A percentile compares a stretch with the other conserved stretches of the same genome.
phyloP scores from a whole-genome alignment of 75 land plant species.

The Pinus taeda region DNA sequence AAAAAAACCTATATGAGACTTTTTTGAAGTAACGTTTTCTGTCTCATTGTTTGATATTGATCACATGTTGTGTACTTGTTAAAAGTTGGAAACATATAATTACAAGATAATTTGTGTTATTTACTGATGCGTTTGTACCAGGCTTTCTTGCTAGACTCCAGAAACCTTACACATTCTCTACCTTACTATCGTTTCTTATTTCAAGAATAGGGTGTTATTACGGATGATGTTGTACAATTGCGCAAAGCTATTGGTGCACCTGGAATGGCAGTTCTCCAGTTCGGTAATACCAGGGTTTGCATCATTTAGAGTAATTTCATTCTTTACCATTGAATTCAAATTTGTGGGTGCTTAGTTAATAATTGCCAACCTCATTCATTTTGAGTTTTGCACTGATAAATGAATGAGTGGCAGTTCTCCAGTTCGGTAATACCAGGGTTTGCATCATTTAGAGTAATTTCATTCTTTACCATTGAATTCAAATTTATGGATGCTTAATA shows the following conservation, averaged over 20 bases:
- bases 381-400: too few relatives aligned
- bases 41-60: not conserved
- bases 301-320: not conserved
- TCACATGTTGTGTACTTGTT: not conserved
- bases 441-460: not conserved
- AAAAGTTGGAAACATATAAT: not conserved
- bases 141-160: not conserved
- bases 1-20: not conserved
- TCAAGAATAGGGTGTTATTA: constrained; percentile 75
- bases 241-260: constrained; percentile 84
- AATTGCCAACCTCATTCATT: too few relatives aligned
- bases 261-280: constrained; percentile 99
- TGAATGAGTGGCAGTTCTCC: constrained; percentile 89
- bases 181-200: not conserved
- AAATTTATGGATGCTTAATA: not conserved
- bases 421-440: constrained; percentile 62
- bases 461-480: not conserved
- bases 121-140: not conserved
- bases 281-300: constrained; percentile 48
- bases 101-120: not conserved
- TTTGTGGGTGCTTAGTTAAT: not conserved
- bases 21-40: not conserved
- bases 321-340: not conserved
- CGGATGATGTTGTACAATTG: constrained; percentile 82
- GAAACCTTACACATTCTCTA: not conserved